Conservation (phyloP, 495 filamentous ascomycete genomes). For the Lindgomyces ingoldianus region DNA sequence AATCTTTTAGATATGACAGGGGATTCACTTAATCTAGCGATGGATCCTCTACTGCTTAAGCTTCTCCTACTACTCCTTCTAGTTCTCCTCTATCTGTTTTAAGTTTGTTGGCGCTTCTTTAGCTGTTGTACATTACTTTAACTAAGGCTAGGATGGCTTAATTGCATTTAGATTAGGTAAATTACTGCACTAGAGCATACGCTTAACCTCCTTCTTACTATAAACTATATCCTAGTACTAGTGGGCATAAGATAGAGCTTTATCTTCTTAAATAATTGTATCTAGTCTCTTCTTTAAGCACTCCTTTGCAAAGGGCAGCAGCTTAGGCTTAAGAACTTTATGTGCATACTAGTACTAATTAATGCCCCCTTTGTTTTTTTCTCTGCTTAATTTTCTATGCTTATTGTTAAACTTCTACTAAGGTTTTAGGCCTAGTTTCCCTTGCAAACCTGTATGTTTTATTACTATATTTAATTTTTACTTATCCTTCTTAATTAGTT, state of each 20-base stretch:
- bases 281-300: background rate
- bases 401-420: conserved; percentile 7
- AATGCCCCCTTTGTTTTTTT: background rate
- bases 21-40: background rate
- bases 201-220: background rate
- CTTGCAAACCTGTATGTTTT: background rate
- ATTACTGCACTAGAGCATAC: conserved; percentile 11
- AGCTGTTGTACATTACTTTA: conserved; percentile 18
- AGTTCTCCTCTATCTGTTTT: background rate
- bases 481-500: background rate
- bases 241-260: conserved; percentile 1
- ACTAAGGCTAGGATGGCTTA: conserved; percentile 17
- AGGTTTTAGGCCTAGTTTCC: background rate
- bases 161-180: conserved; percentile 29
- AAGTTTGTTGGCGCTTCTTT: conserved; percentile 12
- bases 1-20: background rate
- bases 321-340: background rate
- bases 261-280: conserved; percentile 9
- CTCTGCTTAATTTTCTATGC: conserved; percentile 6
- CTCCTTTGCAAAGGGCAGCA: conserved; percentile 3
- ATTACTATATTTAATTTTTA: background rate
- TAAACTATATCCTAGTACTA: background rate
- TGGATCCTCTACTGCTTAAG: conserved; percentile 5
- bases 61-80: background rate
- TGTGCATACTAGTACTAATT: conserved; percentile 13